Percentiles rank a stretch among this genome's conserved stretches.
Conservation (phyloP, 2,329 filamentous ascomycete genomes). For the Aspergillus sp. region DNA sequence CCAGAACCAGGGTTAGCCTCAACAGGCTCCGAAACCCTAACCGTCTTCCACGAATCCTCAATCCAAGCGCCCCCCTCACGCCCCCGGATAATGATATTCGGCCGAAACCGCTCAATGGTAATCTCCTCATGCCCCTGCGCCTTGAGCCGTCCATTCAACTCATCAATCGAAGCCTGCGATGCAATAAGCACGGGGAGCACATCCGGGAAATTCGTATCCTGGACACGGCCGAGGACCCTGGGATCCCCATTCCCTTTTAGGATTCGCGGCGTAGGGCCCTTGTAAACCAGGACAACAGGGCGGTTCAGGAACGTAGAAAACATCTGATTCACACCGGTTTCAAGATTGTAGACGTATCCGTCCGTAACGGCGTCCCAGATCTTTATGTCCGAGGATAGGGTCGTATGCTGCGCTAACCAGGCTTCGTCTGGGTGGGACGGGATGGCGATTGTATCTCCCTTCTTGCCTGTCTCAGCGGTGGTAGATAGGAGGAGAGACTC, state of each 20-base stretch:
- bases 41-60: conserved; percentile 64
- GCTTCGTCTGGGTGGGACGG: conserved; percentile 54
- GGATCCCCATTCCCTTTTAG: conserved; percentile 58
- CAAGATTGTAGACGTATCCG: conserved; percentile 53
- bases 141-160: conserved; percentile 57
- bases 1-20: background rate
- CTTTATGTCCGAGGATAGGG: conserved; percentile 45
- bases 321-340: conserved; percentile 46
- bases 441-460: conserved; percentile 45
- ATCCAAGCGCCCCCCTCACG: conserved; percentile 52
- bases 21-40: conserved; percentile 36
- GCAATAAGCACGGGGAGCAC: conserved; percentile 58
- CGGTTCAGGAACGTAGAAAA: conserved; percentile 59
- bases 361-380: conserved; percentile 63
- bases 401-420: conserved; percentile 58
- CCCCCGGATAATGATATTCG: conserved; percentile 62
- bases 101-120: conserved; percentile 62
- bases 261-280: conserved; percentile 58
- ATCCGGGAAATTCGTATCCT: conserved; percentile 60
- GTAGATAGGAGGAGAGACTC: conserved; percentile 49
- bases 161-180: conserved; percentile 55
- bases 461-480: conserved; percentile 41
- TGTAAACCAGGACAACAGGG: conserved; percentile 60
- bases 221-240: conserved; percentile 53
- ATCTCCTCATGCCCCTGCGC: conserved; percentile 47